Evolutionary conservation across 1,284 basidiomycete species (phyloP).

Genomic region (Cryptococcus floricola): DNA sequence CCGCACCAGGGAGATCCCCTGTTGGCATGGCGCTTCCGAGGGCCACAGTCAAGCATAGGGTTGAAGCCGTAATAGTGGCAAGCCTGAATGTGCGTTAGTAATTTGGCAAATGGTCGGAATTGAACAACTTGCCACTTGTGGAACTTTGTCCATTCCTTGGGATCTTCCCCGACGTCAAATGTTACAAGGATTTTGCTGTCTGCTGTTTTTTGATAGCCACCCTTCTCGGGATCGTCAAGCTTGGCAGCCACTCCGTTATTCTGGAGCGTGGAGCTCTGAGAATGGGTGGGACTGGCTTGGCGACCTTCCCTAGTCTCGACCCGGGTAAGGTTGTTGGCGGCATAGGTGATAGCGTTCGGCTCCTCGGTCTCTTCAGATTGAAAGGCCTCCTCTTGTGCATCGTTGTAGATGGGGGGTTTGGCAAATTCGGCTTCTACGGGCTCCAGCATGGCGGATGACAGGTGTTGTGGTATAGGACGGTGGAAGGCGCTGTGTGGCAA

Average conservation of each 20-base stretch:
- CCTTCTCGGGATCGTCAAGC: neutral
- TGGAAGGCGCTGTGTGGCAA: no score
- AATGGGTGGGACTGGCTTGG: neutral
- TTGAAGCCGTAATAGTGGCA: slow-evolving; percentile 28
- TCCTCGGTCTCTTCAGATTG: slow-evolving; percentile 26
- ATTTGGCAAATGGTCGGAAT: no score
- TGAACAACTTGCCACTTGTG: slow-evolving; percentile 33
- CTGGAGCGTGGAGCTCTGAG: neutral
- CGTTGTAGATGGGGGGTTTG: slow-evolving; percentile 31
- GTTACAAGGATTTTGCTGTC: slow-evolving; percentile 27
- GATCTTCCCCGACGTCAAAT: slow-evolving; percentile 32
- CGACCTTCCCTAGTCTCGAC: neutral
- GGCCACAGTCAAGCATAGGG: slow-evolving; percentile 38
- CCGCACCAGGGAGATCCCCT: slow-evolving; percentile 45
- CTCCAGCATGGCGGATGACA: slow-evolving; percentile 20
- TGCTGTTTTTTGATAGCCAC: slow-evolving; percentile 16
- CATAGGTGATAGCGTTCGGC: neutral
- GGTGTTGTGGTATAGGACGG: neutral
- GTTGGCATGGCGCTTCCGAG: slow-evolving; percentile 52
- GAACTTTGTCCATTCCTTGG: slow-evolving; percentile 31
- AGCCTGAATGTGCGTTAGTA: slow-evolving; percentile 15
- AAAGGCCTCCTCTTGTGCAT: slow-evolving; percentile 23
- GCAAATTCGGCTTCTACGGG: slow-evolving; percentile 41
- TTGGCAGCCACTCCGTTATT: neutral
- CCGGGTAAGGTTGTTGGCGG: neutral